A percentile compares a stretch with the other conserved stretches of the same genome.
These are phyloP conservation scores for Carex sylvatica DNA, from an alignment of 202 grass and related monocot genomes.

Conservation along the genomic window DNA sequence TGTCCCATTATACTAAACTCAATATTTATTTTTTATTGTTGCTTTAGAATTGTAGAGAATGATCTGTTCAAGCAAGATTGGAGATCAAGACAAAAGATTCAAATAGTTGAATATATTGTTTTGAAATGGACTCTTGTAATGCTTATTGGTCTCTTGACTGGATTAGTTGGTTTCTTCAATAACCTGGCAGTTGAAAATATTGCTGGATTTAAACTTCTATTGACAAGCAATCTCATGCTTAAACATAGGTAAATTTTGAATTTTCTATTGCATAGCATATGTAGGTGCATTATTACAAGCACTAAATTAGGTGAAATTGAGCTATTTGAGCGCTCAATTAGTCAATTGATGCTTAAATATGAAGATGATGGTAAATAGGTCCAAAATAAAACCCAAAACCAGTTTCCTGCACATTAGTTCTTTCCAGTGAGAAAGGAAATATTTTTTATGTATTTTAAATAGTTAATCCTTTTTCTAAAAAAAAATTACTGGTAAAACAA, in stretches of 20 bases:
- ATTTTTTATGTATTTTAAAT: neutral
- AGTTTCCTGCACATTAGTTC: neutral
- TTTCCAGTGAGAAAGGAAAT: neutral
- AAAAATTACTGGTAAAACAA: neutral
- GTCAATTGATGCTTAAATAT: neutral
- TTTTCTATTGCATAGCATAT: neutral
- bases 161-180: slow-evolving; percentile 83
- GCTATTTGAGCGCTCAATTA: neutral
- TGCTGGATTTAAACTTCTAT: slow-evolving; percentile 71
- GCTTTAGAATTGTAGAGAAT: slow-evolving; percentile 80
- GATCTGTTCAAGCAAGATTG: slow-evolving; percentile 91
- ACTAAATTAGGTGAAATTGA: neutral
- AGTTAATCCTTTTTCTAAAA: neutral
- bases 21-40: neutral
- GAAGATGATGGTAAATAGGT: neutral
- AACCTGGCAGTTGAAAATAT: slow-evolving; percentile 97
- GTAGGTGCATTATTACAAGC: neutral
- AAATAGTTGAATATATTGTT: slow-evolving; percentile 88
- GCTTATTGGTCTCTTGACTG: slow-evolving; percentile 72
- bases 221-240: slow-evolving; percentile 68
- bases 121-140: slow-evolving; percentile 86
- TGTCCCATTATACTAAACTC: neutral
- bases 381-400: neutral
- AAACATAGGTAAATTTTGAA: slow-evolving; percentile 48
- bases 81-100: slow-evolving; percentile 66